A percentile compares a stretch with the other conserved stretches of the same genome.
Evolutionary conservation across 768 basidiomycete species (phyloP).

Genomic region (Lactarius vividus): DNA sequence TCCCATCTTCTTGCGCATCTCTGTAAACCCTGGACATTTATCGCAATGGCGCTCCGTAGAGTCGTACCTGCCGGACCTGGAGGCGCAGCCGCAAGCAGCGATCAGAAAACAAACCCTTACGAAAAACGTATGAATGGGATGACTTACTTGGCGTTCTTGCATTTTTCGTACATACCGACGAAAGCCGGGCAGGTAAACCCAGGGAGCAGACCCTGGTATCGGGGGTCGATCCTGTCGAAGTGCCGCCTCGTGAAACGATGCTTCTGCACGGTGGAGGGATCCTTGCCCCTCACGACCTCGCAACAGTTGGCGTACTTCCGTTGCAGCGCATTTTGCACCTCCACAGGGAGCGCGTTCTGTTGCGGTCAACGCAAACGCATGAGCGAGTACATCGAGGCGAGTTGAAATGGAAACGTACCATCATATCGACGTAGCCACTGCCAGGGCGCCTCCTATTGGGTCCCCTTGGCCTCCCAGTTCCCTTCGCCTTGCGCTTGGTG

Average conservation of each 20-base stretch:
- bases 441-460: conserved; percentile 3
- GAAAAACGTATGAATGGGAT: not conserved
- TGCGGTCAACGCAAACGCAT: not conserved
- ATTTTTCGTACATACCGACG: not conserved
- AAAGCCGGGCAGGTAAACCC: conserved; percentile 4
- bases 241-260: conserved; percentile 7
- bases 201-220: not conserved
- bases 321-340: not conserved
- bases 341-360: not conserved
- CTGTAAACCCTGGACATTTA: not conserved
- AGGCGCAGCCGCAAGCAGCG: not conserved
- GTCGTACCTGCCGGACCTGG: conserved; percentile 20
- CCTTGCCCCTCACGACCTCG: not conserved
- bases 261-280: conserved; percentile 2
- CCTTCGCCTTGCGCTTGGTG: not conserved
- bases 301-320: not conserved
- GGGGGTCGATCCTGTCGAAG: fast-evolving
- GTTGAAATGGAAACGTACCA: conserved; percentile 1
- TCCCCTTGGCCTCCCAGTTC: not conserved
- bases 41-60: conserved; percentile 8
- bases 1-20: too few relatives aligned
- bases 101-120: not conserved
- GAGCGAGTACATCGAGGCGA: not conserved
- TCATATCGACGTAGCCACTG: not conserved
- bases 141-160: conserved; percentile 11